Conservation (phyloP, 371 early-diverging fungal genomes). For the Ordospora colligata region DNA sequence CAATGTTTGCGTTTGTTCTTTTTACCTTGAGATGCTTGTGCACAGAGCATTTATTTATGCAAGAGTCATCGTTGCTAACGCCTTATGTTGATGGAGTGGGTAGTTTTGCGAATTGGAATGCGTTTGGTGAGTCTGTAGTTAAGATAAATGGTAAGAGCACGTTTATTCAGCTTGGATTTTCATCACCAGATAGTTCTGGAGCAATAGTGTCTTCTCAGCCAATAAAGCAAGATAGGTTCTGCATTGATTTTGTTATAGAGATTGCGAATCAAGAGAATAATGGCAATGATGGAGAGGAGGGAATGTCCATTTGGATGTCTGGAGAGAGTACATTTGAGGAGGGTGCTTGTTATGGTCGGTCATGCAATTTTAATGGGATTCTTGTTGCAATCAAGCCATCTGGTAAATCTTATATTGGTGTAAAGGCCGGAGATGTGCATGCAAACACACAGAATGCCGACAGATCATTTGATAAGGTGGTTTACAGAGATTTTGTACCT, state of each 20-base stretch:
- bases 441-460: background rate
- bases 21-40: background rate
- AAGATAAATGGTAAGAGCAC: background rate
- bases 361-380: background rate
- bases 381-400: constrained; percentile 1
- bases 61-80: background rate
- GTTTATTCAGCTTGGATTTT: background rate
- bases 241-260: background rate
- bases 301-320: constrained; percentile 7
- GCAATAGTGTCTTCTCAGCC: background rate
- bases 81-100: constrained; percentile 2
- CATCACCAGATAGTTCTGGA: constrained; percentile 3
- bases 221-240: background rate
- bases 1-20: constrained; percentile 6
- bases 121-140: background rate
- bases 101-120: background rate
- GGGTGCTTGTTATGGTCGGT: background rate
- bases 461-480: background rate
- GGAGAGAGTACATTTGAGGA: background rate
- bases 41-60: background rate
- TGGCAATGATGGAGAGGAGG: background rate
- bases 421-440: background rate
- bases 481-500: background rate
- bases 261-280: background rate
- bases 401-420: background rate